These are phyloP conservation scores for Chaetomium olivaceum DNA, from an alignment of 2,329 filamentous ascomycete genomes.

Conservation along the genomic window DNA sequence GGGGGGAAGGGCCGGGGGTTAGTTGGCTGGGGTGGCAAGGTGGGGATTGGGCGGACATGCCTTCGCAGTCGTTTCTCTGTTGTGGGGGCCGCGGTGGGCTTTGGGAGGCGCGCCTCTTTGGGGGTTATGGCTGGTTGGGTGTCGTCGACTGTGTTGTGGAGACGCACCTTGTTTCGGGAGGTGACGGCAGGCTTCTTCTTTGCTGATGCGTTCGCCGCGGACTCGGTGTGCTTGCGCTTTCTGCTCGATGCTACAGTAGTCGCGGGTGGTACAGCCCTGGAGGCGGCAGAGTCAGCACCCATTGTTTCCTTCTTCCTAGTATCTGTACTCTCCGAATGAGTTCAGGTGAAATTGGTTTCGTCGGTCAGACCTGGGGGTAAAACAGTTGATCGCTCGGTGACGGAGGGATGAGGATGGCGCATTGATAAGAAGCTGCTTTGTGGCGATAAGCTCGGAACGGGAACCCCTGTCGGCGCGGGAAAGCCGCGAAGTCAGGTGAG, in stretches of 20 bases:
- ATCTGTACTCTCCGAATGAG: background rate
- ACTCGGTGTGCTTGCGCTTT: constrained; percentile 20
- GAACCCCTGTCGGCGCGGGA: background rate
- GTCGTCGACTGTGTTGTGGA: background rate
- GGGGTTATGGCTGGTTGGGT: background rate
- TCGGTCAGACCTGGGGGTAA: background rate
- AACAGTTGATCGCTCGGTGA: background rate
- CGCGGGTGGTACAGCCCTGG: background rate
- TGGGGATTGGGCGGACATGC: constrained; percentile 23
- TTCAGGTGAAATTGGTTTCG: background rate
- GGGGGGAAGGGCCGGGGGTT: background rate
- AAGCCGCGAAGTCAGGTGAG: background rate
- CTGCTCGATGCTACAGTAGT: constrained; percentile 9
- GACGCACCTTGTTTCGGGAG: background rate
- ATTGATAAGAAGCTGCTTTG: background rate
- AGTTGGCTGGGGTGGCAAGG: background rate
- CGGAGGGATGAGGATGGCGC: background rate
- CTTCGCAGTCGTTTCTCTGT: constrained; percentile 41
- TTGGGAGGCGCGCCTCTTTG: constrained; percentile 21
- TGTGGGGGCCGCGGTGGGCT: background rate
- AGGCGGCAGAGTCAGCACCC: background rate
- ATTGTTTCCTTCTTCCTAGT: background rate
- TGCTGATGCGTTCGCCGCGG: background rate
- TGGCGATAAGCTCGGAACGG: background rate
- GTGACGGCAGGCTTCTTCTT: too few species aligned